A percentile compares a stretch with the other conserved stretches of the same genome.
Conservation (phyloP, 129 eudicot species). For the sunflower (Helianthus annuus) region HanXRQr2.0-SUNRISE NC_035449.2:16197777-16198276, state of each 20-base stretch:
- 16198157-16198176: slow-evolving; percentile 38
- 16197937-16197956: slow-evolving; percentile 55
- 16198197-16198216: slow-evolving; percentile 22
- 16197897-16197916: slow-evolving; percentile 52
- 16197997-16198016: slow-evolving; percentile 96
- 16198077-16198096: background rate
- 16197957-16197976: slow-evolving; percentile 52
- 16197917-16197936: slow-evolving; percentile 65
- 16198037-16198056: background rate
- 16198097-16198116: slow-evolving; percentile 67
- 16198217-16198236: slow-evolving; percentile 27
- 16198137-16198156: slow-evolving; percentile 48
- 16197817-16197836: background rate
- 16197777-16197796: slow-evolving; percentile 60
- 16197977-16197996: slow-evolving; percentile 63
- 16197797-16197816: slow-evolving; percentile 10
- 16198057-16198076: slow-evolving; percentile 4
- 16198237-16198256: slow-evolving; percentile 29
- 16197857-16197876: background rate
- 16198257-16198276: slow-evolving; percentile 42
- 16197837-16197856: background rate
- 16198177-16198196: slow-evolving; percentile 31
- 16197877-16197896: slow-evolving; percentile 77
- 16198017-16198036: slow-evolving; percentile 15
- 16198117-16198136: slow-evolving; percentile 70